Percentiles rank a stretch among this genome's conserved stretches.
These are phyloP conservation scores for Zymoseptoria tritici DNA, from an alignment of 2,329 filamentous ascomycete species.

Conservation along the genomic window DNA sequence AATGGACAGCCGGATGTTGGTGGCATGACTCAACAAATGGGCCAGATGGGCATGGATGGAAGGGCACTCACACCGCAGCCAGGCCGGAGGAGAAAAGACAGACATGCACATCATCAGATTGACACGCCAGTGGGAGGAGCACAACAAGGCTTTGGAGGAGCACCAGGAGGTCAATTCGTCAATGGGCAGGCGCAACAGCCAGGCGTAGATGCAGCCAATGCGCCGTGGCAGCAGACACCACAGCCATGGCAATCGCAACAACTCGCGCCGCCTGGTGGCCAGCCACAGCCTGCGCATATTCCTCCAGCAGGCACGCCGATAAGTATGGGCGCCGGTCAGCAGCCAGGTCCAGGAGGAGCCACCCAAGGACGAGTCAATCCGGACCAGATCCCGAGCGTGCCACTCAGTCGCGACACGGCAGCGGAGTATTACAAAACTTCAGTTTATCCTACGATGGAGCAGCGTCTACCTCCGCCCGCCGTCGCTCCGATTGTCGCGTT, in stretches of 20 bases:
- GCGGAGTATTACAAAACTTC: slow-evolving; percentile 80
- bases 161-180: slow-evolving; percentile 55
- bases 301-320: slow-evolving; percentile 23
- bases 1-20: slow-evolving; percentile 30
- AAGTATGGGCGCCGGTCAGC: slow-evolving; percentile 22
- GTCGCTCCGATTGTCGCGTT: slow-evolving; percentile 84
- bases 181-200: slow-evolving; percentile 37
- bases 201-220: slow-evolving; percentile 15
- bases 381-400: slow-evolving; percentile 88
- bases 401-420: slow-evolving; percentile 70
- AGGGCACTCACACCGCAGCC: slow-evolving; percentile 37
- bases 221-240: slow-evolving; percentile 32
- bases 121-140: slow-evolving; percentile 59
- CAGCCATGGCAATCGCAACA: slow-evolving; percentile 30
- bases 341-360: slow-evolving; percentile 16
- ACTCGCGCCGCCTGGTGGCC: slow-evolving; percentile 11
- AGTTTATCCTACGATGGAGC: slow-evolving; percentile 92
- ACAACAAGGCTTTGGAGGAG: slow-evolving; percentile 58
- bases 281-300: slow-evolving; percentile 12
- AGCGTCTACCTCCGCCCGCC: slow-evolving; percentile 82
- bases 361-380: slow-evolving; percentile 73
- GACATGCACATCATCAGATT: slow-evolving; percentile 84
- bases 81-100: slow-evolving; percentile 74
- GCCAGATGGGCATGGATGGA: slow-evolving; percentile 60
- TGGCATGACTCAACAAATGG: slow-evolving; percentile 67